Conservation (phyloP, 169 alveolate genomes). For the Plasmodium billcollinsi region DNA sequence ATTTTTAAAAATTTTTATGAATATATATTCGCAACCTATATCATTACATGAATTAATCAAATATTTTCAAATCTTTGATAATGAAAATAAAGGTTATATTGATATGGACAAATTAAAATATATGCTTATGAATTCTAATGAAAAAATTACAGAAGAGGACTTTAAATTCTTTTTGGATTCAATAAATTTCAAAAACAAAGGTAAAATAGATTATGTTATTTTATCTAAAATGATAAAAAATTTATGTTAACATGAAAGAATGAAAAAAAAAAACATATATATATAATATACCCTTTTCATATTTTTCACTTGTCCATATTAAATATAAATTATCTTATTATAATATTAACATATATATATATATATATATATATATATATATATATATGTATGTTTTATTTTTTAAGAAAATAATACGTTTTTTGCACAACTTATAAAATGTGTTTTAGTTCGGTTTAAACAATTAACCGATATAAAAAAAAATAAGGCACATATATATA, state of each 20-base stretch:
- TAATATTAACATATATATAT: no score
- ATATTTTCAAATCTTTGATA: conserved; percentile 72
- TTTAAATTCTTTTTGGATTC: conserved; percentile 48
- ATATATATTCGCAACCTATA: conserved; percentile 63
- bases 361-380: no score
- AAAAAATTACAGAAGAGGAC: conserved; percentile 47
- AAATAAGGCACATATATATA: no score
- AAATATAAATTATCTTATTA: no score
- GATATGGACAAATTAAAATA: conserved; percentile 26
- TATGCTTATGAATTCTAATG: conserved; percentile 55
- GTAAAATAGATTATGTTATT: conserved; percentile 61
- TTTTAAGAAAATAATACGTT: no score
- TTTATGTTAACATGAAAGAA: not conserved
- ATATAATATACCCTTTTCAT: no score
- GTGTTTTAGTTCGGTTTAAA: no score
- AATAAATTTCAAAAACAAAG: conserved; percentile 24
- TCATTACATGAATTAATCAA: conserved; percentile 41
- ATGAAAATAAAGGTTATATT: conserved; percentile 67
- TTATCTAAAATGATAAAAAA: conserved; percentile 51
- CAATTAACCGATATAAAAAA: no score
- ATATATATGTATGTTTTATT: no score
- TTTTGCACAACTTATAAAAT: no score
- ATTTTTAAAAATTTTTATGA: conserved; percentile 56
- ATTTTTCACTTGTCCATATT: no score
- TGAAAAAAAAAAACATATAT: no score